These are phyloP conservation scores for Candida peoriensis DNA, from an alignment of 805 yeast genomes.

Conservation along the genomic window DNA sequence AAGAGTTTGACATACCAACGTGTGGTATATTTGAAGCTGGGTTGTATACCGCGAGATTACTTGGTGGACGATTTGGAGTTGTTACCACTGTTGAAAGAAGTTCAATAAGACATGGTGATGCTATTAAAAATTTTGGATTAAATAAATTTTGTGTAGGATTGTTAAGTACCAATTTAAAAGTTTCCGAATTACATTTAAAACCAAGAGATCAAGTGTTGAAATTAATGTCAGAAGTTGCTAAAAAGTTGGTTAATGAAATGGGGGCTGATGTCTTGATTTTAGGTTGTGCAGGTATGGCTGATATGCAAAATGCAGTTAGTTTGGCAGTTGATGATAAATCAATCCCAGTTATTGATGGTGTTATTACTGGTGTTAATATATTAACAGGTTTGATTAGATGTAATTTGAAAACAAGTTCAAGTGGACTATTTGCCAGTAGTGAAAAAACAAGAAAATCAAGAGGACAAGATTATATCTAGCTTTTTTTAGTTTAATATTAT, in stretches of 20 bases:
- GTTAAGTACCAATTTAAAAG: conserved; percentile 27
- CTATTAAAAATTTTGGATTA: conserved; percentile 26
- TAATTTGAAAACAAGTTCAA: conserved; percentile 25
- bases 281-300: conserved; percentile 31
- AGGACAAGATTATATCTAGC: conserved; percentile 21
- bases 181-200: conserved; percentile 28
- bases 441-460: conserved; percentile 13
- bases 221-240: conserved; percentile 24
- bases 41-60: conserved; percentile 26
- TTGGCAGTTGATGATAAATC: conserved; percentile 14
- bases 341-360: conserved; percentile 25
- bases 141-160: conserved; percentile 29
- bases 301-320: conserved; percentile 23
- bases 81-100: conserved; percentile 28
- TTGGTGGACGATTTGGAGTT: conserved; percentile 31
- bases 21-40: conserved; percentile 33
- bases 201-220: conserved; percentile 26
- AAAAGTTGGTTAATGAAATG: conserved; percentile 22
- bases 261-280: conserved; percentile 27
- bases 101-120: conserved; percentile 28
- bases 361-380: conserved; percentile 23
- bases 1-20: conserved; percentile 29
- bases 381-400: conserved; percentile 19
- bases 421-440: conserved; percentile 25
- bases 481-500: too few species aligned